phyloP scores from a whole-genome alignment of 108 stramenopile species.

The Chaetoceros tenuissimus region DNA sequence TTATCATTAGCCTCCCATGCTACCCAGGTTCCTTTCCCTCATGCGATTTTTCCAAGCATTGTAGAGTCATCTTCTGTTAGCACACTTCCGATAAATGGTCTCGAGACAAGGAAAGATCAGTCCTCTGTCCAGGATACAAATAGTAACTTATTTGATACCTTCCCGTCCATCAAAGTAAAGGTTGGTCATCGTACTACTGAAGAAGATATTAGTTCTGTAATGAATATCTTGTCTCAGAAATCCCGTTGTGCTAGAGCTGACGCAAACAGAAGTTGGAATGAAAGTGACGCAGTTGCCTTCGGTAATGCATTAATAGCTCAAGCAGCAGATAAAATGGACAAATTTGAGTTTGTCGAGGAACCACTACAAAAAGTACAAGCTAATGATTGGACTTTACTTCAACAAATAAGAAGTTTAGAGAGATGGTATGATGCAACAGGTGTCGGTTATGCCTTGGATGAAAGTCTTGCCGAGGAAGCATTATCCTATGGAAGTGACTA shows the following conservation, averaged over 20 bases:
- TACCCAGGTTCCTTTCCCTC: constrained; percentile 36
- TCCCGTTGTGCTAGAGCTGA: constrained; percentile 41
- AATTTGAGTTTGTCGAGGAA: constrained; percentile 75
- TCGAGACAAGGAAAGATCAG: constrained; percentile 37
- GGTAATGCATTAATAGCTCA: constrained; percentile 17
- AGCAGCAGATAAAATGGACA: background rate
- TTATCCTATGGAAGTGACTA: constrained; percentile 38
- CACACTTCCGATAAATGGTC: constrained; percentile 52
- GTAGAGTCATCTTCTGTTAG: background rate
- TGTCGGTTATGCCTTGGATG: constrained; percentile 68
- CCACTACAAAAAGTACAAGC: constrained; percentile 35
- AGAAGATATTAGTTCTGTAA: constrained; percentile 29
- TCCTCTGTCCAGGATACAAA: background rate
- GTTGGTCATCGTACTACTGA: constrained; percentile 45
- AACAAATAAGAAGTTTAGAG: constrained; percentile 49
- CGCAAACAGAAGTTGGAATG: constrained; percentile 69
- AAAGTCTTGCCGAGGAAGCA: constrained; percentile 47
- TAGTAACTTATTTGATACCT: constrained; percentile 18
- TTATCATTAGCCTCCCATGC: constrained; percentile 54
- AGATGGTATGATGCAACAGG: constrained; percentile 25
- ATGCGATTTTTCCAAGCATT: constrained; percentile 32
- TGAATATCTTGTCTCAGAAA: constrained; percentile 3
- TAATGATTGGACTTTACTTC: constrained; percentile 29
- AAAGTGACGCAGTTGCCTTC: constrained; percentile 33
- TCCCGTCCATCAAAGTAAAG: constrained; percentile 68